These are phyloP conservation scores for Daphne laureola DNA, from an alignment of 441 rosid species.

Conservation along the genomic window DNA sequence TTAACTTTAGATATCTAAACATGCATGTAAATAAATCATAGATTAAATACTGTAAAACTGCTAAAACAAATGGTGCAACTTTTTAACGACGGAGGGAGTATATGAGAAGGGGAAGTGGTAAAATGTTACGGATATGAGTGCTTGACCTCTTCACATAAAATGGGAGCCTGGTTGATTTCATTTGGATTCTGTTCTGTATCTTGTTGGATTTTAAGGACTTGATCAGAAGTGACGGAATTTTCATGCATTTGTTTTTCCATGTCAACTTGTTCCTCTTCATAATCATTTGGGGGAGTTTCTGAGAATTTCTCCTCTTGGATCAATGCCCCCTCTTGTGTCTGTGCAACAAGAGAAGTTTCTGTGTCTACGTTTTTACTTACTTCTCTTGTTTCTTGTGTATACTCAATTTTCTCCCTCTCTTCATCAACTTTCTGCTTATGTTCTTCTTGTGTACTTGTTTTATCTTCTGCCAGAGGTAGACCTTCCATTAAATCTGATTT, in stretches of 20 bases:
- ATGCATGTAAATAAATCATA: no score
- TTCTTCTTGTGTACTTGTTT: constrained; percentile 11
- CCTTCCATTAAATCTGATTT: constrained; percentile 10
- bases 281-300: constrained; percentile 11
- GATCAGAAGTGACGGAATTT: constrained; percentile 12
- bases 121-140: neutral
- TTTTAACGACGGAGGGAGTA: no score
- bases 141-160: constrained; percentile 38
- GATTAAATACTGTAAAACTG: no score
- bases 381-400: constrained; percentile 10
- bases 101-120: neutral
- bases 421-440: constrained; percentile 7
- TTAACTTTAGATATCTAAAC: no score
- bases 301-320: constrained; percentile 9
- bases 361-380: constrained; percentile 6
- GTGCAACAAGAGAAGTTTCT: constrained; percentile 10
- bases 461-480: constrained; percentile 14
- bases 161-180: constrained; percentile 22
- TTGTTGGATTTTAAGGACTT: constrained; percentile 17
- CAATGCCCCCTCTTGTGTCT: constrained; percentile 7
- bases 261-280: constrained; percentile 14
- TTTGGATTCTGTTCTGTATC: constrained; percentile 24
- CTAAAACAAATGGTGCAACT: no score
- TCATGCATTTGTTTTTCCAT: constrained; percentile 13
- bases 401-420: constrained; percentile 16